Conservation (phyloP, 2,329 filamentous ascomycete genomes). For the Colletotrichum siamense region DNA sequence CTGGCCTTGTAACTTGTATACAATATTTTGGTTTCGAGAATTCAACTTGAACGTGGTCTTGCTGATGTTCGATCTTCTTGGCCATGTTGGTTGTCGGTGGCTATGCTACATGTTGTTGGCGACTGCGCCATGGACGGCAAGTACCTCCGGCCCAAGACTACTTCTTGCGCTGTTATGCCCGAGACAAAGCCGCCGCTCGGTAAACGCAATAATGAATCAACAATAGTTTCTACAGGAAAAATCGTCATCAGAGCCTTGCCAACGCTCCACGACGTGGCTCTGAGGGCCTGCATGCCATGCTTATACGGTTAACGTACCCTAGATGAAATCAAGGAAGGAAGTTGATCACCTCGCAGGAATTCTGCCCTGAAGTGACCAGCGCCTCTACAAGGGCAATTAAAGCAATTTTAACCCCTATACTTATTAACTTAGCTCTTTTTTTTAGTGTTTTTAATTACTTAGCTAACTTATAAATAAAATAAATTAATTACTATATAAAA, state of each 20-base stretch:
- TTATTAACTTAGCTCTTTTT: no score
- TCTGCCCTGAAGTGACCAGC: not conserved
- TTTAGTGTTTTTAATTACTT: no score
- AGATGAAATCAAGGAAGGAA: fast-evolving
- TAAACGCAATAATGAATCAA: not conserved
- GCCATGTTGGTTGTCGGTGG: not conserved
- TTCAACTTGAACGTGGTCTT: no score
- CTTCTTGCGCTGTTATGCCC: not conserved
- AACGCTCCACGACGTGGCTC: not conserved
- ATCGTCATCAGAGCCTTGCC: not conserved
- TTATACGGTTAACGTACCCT: not conserved
- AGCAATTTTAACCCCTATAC: no score
- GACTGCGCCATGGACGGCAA: not conserved
- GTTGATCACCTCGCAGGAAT: not conserved
- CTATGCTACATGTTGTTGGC: not conserved
- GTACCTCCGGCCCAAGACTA: not conserved
- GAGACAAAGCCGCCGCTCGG: not conserved
- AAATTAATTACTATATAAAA: no score
- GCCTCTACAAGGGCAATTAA: no score
- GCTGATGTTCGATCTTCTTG: not conserved
- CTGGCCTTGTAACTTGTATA: no score
- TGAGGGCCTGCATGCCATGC: not conserved
- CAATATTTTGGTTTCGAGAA: no score
- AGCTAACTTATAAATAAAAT: no score
- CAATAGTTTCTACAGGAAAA: not conserved